phyloP scores from a whole-genome alignment of 352 stramenopile genomes.

The Phytophthora megakarya region DNA sequence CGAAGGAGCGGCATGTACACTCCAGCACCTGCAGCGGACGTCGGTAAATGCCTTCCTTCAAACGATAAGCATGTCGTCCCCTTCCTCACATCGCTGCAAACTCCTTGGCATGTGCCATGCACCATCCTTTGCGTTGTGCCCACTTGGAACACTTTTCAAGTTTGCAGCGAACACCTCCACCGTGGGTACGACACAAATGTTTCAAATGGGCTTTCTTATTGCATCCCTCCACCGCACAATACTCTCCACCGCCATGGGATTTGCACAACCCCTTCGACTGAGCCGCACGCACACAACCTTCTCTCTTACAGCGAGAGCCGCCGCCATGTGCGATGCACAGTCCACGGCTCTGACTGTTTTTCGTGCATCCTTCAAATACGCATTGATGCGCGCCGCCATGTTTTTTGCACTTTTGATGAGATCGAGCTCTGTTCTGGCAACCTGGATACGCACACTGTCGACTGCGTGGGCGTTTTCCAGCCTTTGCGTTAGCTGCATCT shows the following conservation, averaged over 20 bases:
- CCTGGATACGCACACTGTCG: slow-evolving; percentile 76
- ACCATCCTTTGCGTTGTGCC: slow-evolving; percentile 89
- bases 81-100: slow-evolving; percentile 52
- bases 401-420: slow-evolving; percentile 90
- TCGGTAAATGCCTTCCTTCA: slow-evolving; percentile 1
- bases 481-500: slow-evolving; percentile 17
- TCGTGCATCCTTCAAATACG: slow-evolving; percentile 81
- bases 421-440: slow-evolving; percentile 78
- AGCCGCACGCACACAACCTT: slow-evolving; percentile 80
- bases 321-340: slow-evolving; percentile 86
- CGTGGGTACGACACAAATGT: slow-evolving; percentile 85
- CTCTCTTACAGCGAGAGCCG: slow-evolving; percentile 77
- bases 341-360: slow-evolving; percentile 88
- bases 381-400: slow-evolving; percentile 88
- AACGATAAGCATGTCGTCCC: slow-evolving; percentile 8
- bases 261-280: slow-evolving; percentile 89
- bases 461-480: slow-evolving; percentile 45
- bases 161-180: slow-evolving; percentile 85
- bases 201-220: slow-evolving; percentile 89
- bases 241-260: slow-evolving; percentile 83
- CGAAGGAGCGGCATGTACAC: slow-evolving; percentile 9
- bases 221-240: slow-evolving; percentile 80
- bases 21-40: slow-evolving; percentile 1
- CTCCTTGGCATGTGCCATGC: slow-evolving; percentile 89
- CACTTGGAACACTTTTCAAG: slow-evolving; percentile 81